Percentiles rank a stretch among this genome's conserved stretches.
phyloP scores from a whole-genome alignment of 352 stramenopile genomes.

The Pythium oligandrum region DNA sequence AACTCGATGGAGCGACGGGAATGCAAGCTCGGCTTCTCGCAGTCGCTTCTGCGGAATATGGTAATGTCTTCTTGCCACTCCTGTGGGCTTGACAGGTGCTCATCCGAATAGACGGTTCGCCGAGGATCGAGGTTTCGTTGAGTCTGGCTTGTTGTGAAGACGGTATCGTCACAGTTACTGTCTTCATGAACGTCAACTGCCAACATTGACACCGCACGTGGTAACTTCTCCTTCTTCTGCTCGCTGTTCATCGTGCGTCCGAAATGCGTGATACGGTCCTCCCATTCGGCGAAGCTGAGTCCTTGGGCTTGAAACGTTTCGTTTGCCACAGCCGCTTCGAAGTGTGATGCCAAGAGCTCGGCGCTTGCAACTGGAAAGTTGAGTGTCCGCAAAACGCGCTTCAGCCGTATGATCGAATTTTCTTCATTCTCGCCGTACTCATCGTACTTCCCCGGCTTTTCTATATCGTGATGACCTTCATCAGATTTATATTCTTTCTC shows the following conservation, averaged over 20 bases:
- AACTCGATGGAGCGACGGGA: neutral
- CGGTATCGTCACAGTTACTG: neutral
- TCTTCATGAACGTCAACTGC: conserved; percentile 10
- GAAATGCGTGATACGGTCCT: conserved; percentile 8
- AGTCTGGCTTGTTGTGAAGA: neutral
- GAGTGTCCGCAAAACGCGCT: conserved; percentile 31
- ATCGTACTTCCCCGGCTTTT: conserved; percentile 3
- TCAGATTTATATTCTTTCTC: conserved; percentile 13
- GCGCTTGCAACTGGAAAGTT: conserved; percentile 36
- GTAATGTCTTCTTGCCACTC: neutral
- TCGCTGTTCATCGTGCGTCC: neutral
- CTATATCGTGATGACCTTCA: neutral
- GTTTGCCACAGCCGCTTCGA: conserved; percentile 10
- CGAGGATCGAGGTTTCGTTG: no score
- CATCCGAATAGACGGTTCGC: no score
- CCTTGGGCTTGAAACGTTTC: conserved; percentile 37
- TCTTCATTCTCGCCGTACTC: conserved; percentile 6
- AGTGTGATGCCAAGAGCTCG: conserved; percentile 23
- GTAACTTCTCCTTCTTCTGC: neutral
- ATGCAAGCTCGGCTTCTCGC: neutral
- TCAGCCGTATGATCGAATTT: conserved; percentile 12
- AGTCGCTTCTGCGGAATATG: neutral
- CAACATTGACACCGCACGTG: conserved; percentile 6
- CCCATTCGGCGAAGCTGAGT: conserved; percentile 39
- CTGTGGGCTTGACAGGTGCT: neutral